Percentiles rank a stretch among this genome's conserved stretches.
Conservation (phyloP, 768 basidiomycete genomes). For the Naganishia vishniacii region DNA sequence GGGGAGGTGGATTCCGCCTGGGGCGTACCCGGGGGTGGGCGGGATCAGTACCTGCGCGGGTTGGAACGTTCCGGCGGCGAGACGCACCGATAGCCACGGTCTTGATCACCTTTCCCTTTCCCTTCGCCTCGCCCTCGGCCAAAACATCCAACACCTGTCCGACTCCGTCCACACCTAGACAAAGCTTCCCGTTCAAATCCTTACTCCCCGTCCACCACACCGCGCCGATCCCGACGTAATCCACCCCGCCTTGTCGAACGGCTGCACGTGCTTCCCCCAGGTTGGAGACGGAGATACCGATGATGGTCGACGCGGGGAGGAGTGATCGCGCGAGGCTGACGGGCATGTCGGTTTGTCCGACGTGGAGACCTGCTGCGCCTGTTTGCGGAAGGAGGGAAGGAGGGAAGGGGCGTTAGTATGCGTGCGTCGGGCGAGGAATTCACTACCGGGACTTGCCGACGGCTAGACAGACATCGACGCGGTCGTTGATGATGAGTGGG, state of each 20-base stretch:
- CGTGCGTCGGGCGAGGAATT: too few relatives aligned
- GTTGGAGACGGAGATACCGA: constrained; percentile 75
- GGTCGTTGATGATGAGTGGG: constrained; percentile 66
- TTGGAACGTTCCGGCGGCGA: too few relatives aligned
- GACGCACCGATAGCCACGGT: constrained; percentile 74
- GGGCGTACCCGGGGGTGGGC: too few relatives aligned
- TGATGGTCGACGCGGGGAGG: constrained; percentile 63
- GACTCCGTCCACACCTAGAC: constrained; percentile 68
- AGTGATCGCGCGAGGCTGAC: constrained; percentile 61
- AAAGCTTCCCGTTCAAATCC: constrained; percentile 55
- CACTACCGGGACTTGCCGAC: constrained; percentile 23
- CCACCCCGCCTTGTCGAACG: constrained; percentile 58
- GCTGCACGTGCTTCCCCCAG: constrained; percentile 62
- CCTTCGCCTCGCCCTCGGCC: constrained; percentile 5
- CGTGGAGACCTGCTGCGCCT: constrained; percentile 65
- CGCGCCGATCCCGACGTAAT: constrained; percentile 84
- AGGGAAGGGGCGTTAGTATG: not conserved
- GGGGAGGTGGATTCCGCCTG: constrained; percentile 77
- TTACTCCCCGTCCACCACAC: constrained; percentile 79
- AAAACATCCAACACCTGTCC: constrained; percentile 63
- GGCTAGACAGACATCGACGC: constrained; percentile 75
- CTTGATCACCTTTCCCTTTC: not conserved
- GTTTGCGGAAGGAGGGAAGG: not conserved
- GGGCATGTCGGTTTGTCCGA: constrained; percentile 84
- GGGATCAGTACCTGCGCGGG: too few relatives aligned